Percentiles rank a stretch among this genome's conserved stretches.
Conservation (phyloP, 2,329 filamentous ascomycete genomes). For the Aspergillus sp. region DNA sequence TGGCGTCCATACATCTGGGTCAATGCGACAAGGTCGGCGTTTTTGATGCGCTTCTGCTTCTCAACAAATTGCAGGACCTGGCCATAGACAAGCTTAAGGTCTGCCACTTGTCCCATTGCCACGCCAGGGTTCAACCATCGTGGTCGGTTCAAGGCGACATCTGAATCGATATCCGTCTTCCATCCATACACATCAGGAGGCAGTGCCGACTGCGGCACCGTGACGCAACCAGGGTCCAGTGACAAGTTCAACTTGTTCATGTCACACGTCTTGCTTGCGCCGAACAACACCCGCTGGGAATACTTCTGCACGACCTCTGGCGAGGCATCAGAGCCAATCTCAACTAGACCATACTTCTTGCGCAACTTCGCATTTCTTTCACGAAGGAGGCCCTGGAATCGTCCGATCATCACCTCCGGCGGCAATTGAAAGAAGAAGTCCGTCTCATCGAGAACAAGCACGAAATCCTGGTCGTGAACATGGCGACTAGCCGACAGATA, state of each 20-base stretch:
- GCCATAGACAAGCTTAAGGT: constrained; percentile 43
- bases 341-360: constrained; percentile 41
- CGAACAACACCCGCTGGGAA: constrained; percentile 51
- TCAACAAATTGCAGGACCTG: constrained; percentile 35
- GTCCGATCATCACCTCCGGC: constrained; percentile 54
- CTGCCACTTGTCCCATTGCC: constrained; percentile 46
- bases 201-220: constrained; percentile 47
- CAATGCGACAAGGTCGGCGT: constrained; percentile 43
- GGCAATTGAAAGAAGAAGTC: constrained; percentile 62
- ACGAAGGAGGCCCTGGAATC: constrained; percentile 53
- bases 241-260: constrained; percentile 34
- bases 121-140: constrained; percentile 45
- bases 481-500: constrained; percentile 44
- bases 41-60: constrained; percentile 22
- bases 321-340: constrained; percentile 13
- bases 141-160: constrained; percentile 35
- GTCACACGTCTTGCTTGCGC: constrained; percentile 49
- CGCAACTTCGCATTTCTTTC: constrained; percentile 48
- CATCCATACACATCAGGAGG: constrained; percentile 44
- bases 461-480: constrained; percentile 54
- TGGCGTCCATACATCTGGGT: constrained; percentile 49
- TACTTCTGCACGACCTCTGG: constrained; percentile 34
- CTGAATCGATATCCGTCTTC: constrained; percentile 34
- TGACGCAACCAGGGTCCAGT: constrained; percentile 46
- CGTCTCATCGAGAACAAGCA: constrained; percentile 57